Evolutionary conservation across 176 grass and related monocot species (phyloP).

Genomic region (Musa acuminata): DNA sequence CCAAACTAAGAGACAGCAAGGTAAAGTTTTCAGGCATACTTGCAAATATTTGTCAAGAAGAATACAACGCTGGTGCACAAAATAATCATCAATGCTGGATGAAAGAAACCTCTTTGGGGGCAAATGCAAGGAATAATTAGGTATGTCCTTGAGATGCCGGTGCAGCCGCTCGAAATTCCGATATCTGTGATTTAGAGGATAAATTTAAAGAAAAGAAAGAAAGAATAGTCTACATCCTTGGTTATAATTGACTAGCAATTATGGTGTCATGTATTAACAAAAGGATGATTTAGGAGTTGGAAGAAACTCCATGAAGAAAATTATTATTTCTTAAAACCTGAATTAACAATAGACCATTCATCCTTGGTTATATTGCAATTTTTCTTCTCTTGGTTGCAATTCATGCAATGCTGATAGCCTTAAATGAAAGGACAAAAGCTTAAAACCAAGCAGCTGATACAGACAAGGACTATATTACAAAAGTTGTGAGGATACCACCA

Average conservation of each 20-base stretch:
- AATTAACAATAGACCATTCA: no score
- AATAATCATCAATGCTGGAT: slow-evolving; percentile 94
- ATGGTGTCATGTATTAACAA: neutral
- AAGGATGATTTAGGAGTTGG: neutral
- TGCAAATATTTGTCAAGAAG: slow-evolving; percentile 96
- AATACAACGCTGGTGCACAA: slow-evolving; percentile 95
- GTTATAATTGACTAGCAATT: neutral
- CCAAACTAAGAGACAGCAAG: neutral
- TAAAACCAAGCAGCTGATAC: neutral
- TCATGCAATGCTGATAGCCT: neutral
- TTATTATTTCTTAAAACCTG: neutral
- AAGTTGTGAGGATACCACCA: neutral
- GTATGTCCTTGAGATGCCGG: slow-evolving; percentile 85
- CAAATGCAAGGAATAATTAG: slow-evolving; percentile 91
- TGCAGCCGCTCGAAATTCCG: slow-evolving; percentile 95
- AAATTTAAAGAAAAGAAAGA: neutral
- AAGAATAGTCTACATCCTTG: neutral
- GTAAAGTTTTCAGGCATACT: slow-evolving; percentile 32
- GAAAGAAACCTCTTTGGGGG: slow-evolving; percentile 97
- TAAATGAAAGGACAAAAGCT: neutral
- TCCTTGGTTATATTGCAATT: neutral
- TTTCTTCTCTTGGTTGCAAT: neutral
- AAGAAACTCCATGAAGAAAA: neutral
- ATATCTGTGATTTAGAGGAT: slow-evolving; percentile 54
- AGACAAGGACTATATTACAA: neutral